These are phyloP conservation scores for Dactylellina cionopaga DNA, from an alignment of 2,329 filamentous ascomycete genomes.

Conservation along the genomic window DNA sequence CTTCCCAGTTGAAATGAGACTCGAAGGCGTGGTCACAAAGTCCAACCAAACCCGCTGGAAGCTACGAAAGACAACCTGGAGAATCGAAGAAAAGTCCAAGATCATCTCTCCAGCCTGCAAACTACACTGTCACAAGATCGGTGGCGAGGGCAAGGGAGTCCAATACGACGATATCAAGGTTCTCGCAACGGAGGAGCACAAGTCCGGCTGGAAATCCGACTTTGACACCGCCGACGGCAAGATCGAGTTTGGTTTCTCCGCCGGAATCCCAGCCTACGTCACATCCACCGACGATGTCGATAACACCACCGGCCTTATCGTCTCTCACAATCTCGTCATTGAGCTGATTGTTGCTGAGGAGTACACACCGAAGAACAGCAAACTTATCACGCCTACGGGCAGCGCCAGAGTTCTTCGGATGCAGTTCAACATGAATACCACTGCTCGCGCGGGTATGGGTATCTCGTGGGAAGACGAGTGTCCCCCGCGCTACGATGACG, in stretches of 20 bases:
- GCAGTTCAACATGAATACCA: constrained; percentile 85
- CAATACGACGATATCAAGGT: constrained; percentile 78
- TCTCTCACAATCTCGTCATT: constrained; percentile 85
- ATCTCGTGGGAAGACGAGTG: constrained; percentile 98
- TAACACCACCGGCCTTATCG: constrained; percentile 76
- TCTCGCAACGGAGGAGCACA: constrained; percentile 82
- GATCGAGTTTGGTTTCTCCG: constrained; percentile 82
- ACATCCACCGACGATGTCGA: constrained; percentile 82
- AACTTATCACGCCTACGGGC: constrained; percentile 83
- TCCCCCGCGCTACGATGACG: constrained; percentile 92
- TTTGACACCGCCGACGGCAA: constrained; percentile 74
- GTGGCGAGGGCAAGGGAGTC: constrained; percentile 74
- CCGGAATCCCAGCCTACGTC: constrained; percentile 69
- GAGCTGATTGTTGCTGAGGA: constrained; percentile 96
- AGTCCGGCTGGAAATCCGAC: constrained; percentile 88
- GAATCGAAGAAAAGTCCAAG: constrained; percentile 86
- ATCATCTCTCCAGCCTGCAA: constrained; percentile 81
- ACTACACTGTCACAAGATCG: constrained; percentile 75
- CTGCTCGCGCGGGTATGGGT: constrained; percentile 83
- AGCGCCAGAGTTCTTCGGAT: constrained; percentile 90
- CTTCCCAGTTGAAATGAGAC: constrained; percentile 79
- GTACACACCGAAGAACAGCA: constrained; percentile 74
- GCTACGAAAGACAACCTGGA: constrained; percentile 90
- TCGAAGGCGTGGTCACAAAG: constrained; percentile 86
- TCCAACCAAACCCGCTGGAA: constrained; percentile 82